Percentiles rank a stretch among this genome's conserved stretches.
These are phyloP conservation scores for Saccharomyces hybrid DNA, from an alignment of 1,139 yeast species.

Conservation along the genomic window DNA sequence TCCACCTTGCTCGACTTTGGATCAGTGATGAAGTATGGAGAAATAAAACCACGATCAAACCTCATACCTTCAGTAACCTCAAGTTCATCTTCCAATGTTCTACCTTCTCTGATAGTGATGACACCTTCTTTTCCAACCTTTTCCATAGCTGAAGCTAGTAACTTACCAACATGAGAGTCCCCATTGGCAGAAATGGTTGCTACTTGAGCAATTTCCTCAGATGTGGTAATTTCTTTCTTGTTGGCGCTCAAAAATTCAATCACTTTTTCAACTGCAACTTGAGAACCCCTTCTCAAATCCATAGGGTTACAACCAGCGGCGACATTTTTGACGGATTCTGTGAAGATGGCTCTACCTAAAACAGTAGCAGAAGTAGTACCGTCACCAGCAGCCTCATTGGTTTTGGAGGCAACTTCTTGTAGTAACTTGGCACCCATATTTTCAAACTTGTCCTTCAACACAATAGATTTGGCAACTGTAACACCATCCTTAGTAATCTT, in stretches of 20 bases:
- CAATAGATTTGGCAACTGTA: slow-evolving; percentile 88
- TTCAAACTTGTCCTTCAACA: slow-evolving; percentile 87
- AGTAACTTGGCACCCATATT: slow-evolving; percentile 88
- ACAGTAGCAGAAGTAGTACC: slow-evolving; percentile 99
- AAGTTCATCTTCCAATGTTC: slow-evolving; percentile 92
- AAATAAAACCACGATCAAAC: slow-evolving; percentile 96
- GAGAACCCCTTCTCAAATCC: slow-evolving; percentile 98
- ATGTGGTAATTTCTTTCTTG: slow-evolving; percentile 95
- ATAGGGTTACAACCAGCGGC: slow-evolving; percentile 99
- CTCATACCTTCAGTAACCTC: slow-evolving; percentile 99
- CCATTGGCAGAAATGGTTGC: slow-evolving; percentile 99
- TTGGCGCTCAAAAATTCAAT: slow-evolving; percentile 81
- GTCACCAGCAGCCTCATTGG: slow-evolving; percentile 98
- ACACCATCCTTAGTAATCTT: slow-evolving; percentile 99
- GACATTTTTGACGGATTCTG: slow-evolving; percentile 95
- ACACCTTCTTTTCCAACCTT: slow-evolving; percentile 99
- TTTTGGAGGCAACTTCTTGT: slow-evolving; percentile 97
- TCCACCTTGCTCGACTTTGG: slow-evolving; percentile 95
- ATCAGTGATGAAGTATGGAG: slow-evolving; percentile 96
- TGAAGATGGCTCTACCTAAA: slow-evolving; percentile 92
- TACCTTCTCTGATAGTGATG: slow-evolving; percentile 95
- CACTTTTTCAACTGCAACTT: slow-evolving; percentile 96
- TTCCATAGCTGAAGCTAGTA: slow-evolving; percentile 97
- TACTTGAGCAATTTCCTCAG: slow-evolving; percentile 96
- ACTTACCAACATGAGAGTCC: slow-evolving; percentile 86